Evolutionary conservation across 805 yeast species (phyloP).

Genomic region (Millerozyma miso): DNA sequence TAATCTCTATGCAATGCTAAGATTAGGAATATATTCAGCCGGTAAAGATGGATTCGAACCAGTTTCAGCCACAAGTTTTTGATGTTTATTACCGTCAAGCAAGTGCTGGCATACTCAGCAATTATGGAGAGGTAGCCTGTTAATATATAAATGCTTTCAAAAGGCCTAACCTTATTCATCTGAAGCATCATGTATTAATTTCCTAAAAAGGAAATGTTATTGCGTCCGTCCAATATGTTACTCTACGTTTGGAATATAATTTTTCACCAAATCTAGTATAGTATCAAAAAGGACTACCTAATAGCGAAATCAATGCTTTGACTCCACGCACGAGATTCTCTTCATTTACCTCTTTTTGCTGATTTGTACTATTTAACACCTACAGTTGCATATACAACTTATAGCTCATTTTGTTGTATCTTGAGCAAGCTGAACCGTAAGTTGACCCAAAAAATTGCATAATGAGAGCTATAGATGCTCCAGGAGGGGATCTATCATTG

Average conservation of each 20-base stretch:
- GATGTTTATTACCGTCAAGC: no score
- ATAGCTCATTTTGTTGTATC: neutral
- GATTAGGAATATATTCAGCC: no score
- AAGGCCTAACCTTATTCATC: neutral
- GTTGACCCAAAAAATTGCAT: neutral
- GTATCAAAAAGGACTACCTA: neutral
- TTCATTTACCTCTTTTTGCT: neutral
- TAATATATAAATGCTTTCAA: constrained; percentile 2
- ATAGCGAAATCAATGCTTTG: neutral
- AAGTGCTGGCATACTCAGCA: no score
- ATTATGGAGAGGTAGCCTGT: no score
- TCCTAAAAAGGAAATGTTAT: constrained; percentile 15
- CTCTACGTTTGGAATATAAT: neutral
- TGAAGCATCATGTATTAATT: constrained; percentile 4
- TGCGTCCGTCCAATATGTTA: constrained; percentile 4
- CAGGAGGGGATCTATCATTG: neutral
- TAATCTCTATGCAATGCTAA: no score
- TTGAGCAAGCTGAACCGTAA: neutral
- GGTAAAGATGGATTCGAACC: no score
- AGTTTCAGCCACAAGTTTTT: no score
- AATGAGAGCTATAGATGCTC: neutral
- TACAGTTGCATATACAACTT: neutral
- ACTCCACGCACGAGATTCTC: neutral
- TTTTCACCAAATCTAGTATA: constrained; percentile 9
- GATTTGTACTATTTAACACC: neutral